A percentile compares a stretch with the other conserved stretches of the same genome.
phyloP scores from a whole-genome alignment of 2,329 filamentous ascomycete species.

The Fusarium coicis region DNA sequence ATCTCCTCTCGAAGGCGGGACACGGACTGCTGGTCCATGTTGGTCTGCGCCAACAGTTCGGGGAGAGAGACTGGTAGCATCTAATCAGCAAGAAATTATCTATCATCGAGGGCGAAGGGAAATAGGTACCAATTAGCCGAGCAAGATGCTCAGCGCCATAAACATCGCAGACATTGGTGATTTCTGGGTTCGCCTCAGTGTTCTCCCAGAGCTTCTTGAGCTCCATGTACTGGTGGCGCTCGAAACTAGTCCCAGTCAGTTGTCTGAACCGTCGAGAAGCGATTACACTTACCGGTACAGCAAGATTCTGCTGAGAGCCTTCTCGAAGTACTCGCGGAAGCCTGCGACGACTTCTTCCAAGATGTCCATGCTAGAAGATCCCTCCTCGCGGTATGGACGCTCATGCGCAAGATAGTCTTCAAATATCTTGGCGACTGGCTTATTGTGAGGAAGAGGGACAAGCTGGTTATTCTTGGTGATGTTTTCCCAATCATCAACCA shows the following conservation, averaged over 20 bases:
- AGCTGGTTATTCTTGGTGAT: conserved; percentile 95
- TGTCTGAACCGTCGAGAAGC: background rate
- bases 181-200: conserved; percentile 70
- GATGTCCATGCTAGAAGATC: conserved; percentile 81
- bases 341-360: conserved; percentile 90
- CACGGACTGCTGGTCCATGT: conserved; percentile 95
- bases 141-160: conserved; percentile 95
- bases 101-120: background rate
- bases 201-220: conserved; percentile 76
- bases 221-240: conserved; percentile 87
- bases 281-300: conserved; percentile 73
- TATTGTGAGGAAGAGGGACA: conserved; percentile 81
- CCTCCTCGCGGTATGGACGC: conserved; percentile 70
- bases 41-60: conserved; percentile 94
- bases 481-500: conserved; percentile 99
- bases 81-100: conserved; percentile 8
- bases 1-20: conserved; percentile 90
- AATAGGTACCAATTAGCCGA: conserved; percentile 81
- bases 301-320: conserved; percentile 85
- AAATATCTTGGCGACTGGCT: conserved; percentile 81
- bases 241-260: conserved; percentile 71
- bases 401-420: conserved; percentile 82
- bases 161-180: conserved; percentile 79
- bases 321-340: conserved; percentile 93
- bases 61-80: conserved; percentile 78